phyloP scores from a whole-genome alignment of 2,329 filamentous ascomycete species.

The Mollisiaceae sp. region DNA sequence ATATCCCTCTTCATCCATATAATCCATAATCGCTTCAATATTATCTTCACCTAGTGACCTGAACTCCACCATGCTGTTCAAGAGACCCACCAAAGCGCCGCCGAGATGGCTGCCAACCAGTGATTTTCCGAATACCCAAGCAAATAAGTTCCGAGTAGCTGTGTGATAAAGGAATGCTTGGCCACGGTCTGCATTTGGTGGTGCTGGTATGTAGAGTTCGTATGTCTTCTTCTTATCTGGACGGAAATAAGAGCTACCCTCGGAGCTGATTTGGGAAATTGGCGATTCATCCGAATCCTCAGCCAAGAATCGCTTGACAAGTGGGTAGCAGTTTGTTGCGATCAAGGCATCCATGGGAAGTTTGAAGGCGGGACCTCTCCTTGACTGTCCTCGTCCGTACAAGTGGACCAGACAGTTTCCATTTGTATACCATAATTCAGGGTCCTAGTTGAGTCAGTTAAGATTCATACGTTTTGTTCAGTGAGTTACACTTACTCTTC shows the following conservation, averaged over 20 bases:
- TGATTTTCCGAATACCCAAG: conserved; percentile 68
- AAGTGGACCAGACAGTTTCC: conserved; percentile 75
- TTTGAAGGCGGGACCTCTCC: conserved; percentile 69
- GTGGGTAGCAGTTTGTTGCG: conserved; percentile 60
- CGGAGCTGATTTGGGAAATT: conserved; percentile 23
- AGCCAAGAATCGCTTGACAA: conserved; percentile 60
- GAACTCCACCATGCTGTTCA: conserved; percentile 68
- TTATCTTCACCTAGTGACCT: conserved; percentile 61
- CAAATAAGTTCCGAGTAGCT: conserved; percentile 76
- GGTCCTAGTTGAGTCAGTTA: conserved; percentile 57
- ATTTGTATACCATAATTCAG: conserved; percentile 70
- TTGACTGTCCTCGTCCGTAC: conserved; percentile 67
- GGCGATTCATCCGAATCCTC: conserved; percentile 24
- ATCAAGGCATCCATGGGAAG: conserved; percentile 64
- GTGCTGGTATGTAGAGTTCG: conserved; percentile 74
- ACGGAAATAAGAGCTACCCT: conserved; percentile 29
- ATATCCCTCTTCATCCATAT: conserved; percentile 73
- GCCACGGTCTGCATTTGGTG: conserved; percentile 55
- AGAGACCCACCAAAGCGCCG: conserved; percentile 64
- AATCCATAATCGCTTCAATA: conserved; percentile 64
- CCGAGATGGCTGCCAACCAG: conserved; percentile 73
- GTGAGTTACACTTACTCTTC: conserved; percentile 45
- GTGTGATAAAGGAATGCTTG: conserved; percentile 68
- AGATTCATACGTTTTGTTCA: not conserved
- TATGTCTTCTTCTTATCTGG: conserved; percentile 31